A percentile compares a stretch with the other conserved stretches of the same genome.
Conservation (phyloP, 352 stramenopile species). For the Peronosclerospora sorghi region DNA sequence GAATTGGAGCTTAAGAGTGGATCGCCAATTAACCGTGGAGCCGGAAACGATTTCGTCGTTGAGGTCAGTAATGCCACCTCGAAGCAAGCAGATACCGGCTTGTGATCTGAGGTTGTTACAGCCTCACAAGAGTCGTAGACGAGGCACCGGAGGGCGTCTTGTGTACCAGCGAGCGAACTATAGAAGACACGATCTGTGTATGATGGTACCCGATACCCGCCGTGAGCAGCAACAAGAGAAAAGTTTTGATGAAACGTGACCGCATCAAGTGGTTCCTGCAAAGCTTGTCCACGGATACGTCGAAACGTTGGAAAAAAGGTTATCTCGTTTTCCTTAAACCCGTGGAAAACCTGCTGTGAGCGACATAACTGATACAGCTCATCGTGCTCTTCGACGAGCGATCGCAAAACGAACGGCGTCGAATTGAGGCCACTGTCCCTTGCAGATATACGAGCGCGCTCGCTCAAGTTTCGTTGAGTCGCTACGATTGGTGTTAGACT, state of each 20-base stretch:
- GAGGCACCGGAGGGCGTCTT: constrained; percentile 44
- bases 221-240: constrained; percentile 44
- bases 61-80: constrained; percentile 24
- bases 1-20: constrained; percentile 33
- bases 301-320: constrained; percentile 73
- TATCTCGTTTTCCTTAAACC: constrained; percentile 64
- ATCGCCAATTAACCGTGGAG: constrained; percentile 15
- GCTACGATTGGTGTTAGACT: constrained; percentile 11
- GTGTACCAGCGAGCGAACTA: constrained; percentile 49
- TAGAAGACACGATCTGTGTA: constrained; percentile 87
- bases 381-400: constrained; percentile 56
- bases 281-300: constrained; percentile 40
- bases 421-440: constrained; percentile 19
- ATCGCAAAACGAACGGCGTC: constrained; percentile 14
- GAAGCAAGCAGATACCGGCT: constrained; percentile 63
- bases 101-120: constrained; percentile 74
- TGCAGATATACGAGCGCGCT: constrained; percentile 4
- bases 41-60: neutral
- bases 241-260: constrained; percentile 44
- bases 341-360: constrained; percentile 65
- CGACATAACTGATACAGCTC: constrained; percentile 51
- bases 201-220: constrained; percentile 66
- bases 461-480: constrained; percentile 1
- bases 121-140: constrained; percentile 72
- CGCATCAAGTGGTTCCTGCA: constrained; percentile 21